These are phyloP conservation scores for Hirschioporus abietinus DNA, from an alignment of 768 basidiomycete species.

Conservation along the genomic window DNA sequence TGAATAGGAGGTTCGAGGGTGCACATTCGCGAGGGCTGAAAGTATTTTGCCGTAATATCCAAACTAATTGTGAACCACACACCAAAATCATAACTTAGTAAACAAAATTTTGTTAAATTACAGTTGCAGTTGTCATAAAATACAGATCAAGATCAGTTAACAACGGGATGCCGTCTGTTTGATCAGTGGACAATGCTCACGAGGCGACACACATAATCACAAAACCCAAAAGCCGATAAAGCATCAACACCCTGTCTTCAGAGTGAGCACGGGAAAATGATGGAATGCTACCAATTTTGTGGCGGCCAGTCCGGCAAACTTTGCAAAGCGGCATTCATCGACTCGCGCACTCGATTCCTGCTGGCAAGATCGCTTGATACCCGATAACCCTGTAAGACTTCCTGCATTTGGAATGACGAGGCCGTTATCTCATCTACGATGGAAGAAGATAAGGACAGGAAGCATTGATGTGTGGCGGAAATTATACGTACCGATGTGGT, in stretches of 20 bases:
- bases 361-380: constrained; percentile 68
- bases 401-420: constrained; percentile 69
- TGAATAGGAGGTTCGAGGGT: too few relatives aligned
- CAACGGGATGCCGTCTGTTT: too few relatives aligned
- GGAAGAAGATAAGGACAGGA: constrained; percentile 2
- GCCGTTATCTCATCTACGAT: constrained; percentile 65
- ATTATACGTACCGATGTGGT: constrained; percentile 21
- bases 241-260: neutral
- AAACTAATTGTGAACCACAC: too few relatives aligned
- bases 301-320: constrained; percentile 74
- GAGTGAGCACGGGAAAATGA: neutral
- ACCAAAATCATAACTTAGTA: neutral
- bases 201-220: neutral
- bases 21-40: too few relatives aligned
- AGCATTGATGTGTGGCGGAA: neutral
- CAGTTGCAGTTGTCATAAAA: neutral
- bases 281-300: neutral
- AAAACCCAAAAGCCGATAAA: neutral
- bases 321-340: constrained; percentile 68
- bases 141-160: neutral
- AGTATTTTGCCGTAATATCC: too few relatives aligned
- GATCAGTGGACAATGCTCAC: neutral
- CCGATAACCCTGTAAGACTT: constrained; percentile 67
- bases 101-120: neutral
- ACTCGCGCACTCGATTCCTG: constrained; percentile 71